Base-by-base conservation (phyloP, 2,329 filamentous ascomycete genomes). In the Ophiosphaerella narmari region DNA sequence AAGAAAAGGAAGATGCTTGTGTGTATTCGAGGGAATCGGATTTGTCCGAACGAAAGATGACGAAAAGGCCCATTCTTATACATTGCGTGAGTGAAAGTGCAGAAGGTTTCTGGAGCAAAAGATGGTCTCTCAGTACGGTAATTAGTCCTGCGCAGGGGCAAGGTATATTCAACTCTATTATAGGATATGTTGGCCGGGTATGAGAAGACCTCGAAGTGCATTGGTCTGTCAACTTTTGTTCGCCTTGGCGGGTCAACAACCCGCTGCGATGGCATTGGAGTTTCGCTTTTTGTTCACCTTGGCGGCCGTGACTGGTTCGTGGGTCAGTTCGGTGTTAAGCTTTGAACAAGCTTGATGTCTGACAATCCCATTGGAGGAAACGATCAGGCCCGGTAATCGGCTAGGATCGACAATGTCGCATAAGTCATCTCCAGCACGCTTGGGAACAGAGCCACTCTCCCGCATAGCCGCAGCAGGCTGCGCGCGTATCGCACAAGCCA, bases 401-500 rank as follows among this genome's bases (percentile, higher is more conserved):
- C 26, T 11, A 29, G 26, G 5, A 29, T 7, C 26, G 9, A 29
- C 6, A 29, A 29, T 18, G 26, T 7, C 26, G 7, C 26, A 29
- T 4, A 18, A 18, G 16, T 11, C 26, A 11, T 29, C n/a, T n/a
- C n/a, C n/a, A 4, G 26, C 7, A 29, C 26, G 5, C 16, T 18
- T 18, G 16, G 3, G 3, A 18, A 18, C 3, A 18, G 16, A 18
- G 16, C 16, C 16, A 18, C 16, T 18, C 16, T 18, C 16, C 16
- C 16, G 16, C 16, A 18, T 18, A 18, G 3, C 3, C 3, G 16
- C 16, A 18, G 16, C 16, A 18, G 16, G 16, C 16, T 3, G 16
- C 16, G 16, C 3, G 16, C 3, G 16, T 3, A 18, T 18, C 43
- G 59, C 60, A 62, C 60, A 65, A 43, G 60, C 59, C 61, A 57